phyloP scores from a whole-genome alignment of 2,329 filamentous ascomycete genomes.

The Curvularia eragrostidis region DNA sequence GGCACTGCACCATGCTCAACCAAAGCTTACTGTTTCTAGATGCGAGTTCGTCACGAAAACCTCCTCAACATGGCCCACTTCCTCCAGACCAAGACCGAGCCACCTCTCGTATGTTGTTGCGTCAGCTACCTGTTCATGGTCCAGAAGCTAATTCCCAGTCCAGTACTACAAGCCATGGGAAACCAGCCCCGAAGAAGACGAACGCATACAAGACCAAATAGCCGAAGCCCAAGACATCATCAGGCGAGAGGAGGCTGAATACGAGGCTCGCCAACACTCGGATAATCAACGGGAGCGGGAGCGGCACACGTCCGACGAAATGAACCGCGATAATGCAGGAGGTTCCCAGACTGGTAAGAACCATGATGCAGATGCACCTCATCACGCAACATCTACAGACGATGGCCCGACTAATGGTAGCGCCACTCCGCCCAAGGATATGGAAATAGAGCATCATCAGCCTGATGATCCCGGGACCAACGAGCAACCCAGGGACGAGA shows the following conservation, averaged over 20 bases:
- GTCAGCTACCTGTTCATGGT: not conserved
- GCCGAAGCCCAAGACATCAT: conserved; percentile 69
- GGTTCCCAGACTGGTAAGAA: conserved; percentile 34
- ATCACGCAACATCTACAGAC: conserved; percentile 23
- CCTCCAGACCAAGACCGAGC: conserved; percentile 73
- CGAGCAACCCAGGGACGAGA: conserved; percentile 26
- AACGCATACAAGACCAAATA: conserved; percentile 73
- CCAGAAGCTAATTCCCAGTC: conserved; percentile 26
- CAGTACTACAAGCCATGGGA: conserved; percentile 91
- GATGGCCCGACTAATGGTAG: conserved; percentile 39
- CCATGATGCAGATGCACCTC: conserved; percentile 30
- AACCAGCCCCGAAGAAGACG: conserved; percentile 71
- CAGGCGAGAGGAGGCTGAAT: conserved; percentile 69
- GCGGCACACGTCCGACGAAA: conserved; percentile 21
- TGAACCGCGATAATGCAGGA: conserved; percentile 27
- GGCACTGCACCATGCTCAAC: not conserved
- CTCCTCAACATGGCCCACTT: conserved; percentile 75
- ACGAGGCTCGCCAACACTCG: conserved; percentile 56
- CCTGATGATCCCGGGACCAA: conserved; percentile 26
- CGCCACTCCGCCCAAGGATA: conserved; percentile 28
- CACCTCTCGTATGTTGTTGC: conserved; percentile 70
- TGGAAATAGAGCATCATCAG: conserved; percentile 37
- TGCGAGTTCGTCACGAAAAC: conserved; percentile 76
- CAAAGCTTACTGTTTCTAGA: conserved; percentile 57
- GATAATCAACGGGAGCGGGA: conserved; percentile 35